Evolutionary conservation across 257 asterid species (phyloP), one percentile per base, ranked within the genome.

Genomic region (Agastache rugosa): DNA sequence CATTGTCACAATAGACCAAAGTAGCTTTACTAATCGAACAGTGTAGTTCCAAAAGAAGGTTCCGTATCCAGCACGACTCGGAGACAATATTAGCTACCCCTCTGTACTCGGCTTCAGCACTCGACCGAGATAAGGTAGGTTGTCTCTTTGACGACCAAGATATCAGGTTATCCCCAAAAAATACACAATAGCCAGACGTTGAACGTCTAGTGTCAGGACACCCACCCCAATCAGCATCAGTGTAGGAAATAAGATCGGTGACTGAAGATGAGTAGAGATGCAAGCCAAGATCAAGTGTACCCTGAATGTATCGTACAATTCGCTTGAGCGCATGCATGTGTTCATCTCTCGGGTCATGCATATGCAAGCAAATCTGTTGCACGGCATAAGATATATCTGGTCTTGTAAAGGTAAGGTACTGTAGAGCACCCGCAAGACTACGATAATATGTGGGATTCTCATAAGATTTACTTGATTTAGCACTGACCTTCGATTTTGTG

Each of bases 221-320:
- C 1, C 61, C 61, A 54, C 61, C 61, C 61, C 61, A 54, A 54
- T 54, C 61, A 1, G 34, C 61, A 54, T 54, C 31, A 9, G 31
- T 54, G 10, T 22, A 20, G 6, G 61, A 15, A 14, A 14, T 47
- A 14, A 54, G 61, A 54, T 11, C 11, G n/a, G 25, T 16, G 11
- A 17, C 2, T 4, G 58, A 50, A 6, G 22, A 54, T 4, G 29
- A 1, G 11, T 54, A 19, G 0, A 54, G 31, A 20, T 54, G 61
- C 9, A 54, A 22, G 0, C 61, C 31, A 53, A 6, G 8, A 17
- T 22, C 11, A 16, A 48, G 22, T 1, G 55, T 48, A 8, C 50
- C 50, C 16, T 44, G 15, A 44, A 12, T 44, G 50, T 11, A 44
- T 3, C 16, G 50, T 12, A 44, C 1, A 16, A 48, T 48, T 0